Evolutionary conservation across 2,329 filamentous ascomycete species (phyloP), one percentile per base, ranked within the genome.

Genomic region (Phoma sp.): DNA sequence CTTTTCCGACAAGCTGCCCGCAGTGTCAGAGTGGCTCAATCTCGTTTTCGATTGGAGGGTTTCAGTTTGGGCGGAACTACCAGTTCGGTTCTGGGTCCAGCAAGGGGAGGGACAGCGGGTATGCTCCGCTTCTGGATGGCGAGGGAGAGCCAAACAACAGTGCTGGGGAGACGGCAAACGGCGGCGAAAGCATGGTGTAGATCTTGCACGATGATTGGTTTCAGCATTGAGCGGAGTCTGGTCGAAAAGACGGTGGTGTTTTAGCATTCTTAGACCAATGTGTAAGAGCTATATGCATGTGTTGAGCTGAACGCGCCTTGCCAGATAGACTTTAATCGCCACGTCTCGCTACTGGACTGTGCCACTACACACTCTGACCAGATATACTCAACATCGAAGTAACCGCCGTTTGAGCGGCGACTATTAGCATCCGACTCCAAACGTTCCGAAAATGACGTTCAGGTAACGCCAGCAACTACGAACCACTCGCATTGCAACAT

Each of bases 11-110:
- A 5, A 64, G 62, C 2, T 73, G 70, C 41, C 64, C 69, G 21
- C 64, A 70, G 27, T 72, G 67, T 53, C 65, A 66, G 32, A 57
- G 62, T 35, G 45, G 48, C 1, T 55, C 63, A 4, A 63, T 70
- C 24, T 55, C 57, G 4, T 48, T 51, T 25, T 33, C 43, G 6
- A 25, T 62, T 9, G 57, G 51, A 0, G 51, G 44, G 8, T 53
- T 59, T 24, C 61, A 58, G 17, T 47, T 63, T 7, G 46, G 38
- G 2, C 33, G 33, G 19, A 36, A 33, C 15, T 50, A 37, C 19
- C 60, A 51, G 8, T 49, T 66, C 13, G 47, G 52, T 10, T 17
- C 25, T 10, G 21, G 22, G 3, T 8, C 9, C 6, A 37, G 12
- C 1, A 22, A 15, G 2, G 62, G 51, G 3, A 2, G 19, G 6